phyloP scores from a whole-genome alignment of 352 stramenopile species.

The Phytophthora brassicae region DNA sequence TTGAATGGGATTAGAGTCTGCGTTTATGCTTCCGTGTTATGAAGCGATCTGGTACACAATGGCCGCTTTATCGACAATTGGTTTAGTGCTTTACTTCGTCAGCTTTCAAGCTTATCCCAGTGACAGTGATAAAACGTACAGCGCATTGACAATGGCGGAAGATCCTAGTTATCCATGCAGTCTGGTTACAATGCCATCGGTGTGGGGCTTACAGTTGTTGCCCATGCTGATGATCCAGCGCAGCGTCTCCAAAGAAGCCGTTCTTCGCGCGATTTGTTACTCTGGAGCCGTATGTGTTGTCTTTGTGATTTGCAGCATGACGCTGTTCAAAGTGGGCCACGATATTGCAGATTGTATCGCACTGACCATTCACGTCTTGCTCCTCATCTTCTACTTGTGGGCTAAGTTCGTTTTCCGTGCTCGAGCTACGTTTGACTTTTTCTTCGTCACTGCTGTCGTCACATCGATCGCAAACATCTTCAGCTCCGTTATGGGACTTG shows the following conservation, averaged over 20 bases:
- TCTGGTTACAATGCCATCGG: slow-evolving; percentile 51
- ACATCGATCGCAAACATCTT: slow-evolving; percentile 46
- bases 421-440: slow-evolving; percentile 82
- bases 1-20: slow-evolving; percentile 46
- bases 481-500: slow-evolving; percentile 52
- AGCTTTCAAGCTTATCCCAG: slow-evolving; percentile 49
- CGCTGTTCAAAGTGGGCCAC: slow-evolving; percentile 51
- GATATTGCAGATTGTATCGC: slow-evolving; percentile 53
- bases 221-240: slow-evolving; percentile 87
- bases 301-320: slow-evolving; percentile 63
- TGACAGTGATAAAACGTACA: slow-evolving; percentile 21
- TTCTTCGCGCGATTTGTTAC: slow-evolving; percentile 70
- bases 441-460: slow-evolving; percentile 66
- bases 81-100: slow-evolving; percentile 50
- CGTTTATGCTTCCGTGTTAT: slow-evolving; percentile 89
- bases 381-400: slow-evolving; percentile 77
- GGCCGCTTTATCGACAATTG: slow-evolving; percentile 47
- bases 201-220: slow-evolving; percentile 78
- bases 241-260: slow-evolving; percentile 75
- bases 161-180: slow-evolving; percentile 60
- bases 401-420: slow-evolving; percentile 80
- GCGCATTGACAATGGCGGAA: slow-evolving; percentile 7
- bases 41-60: slow-evolving; percentile 87
- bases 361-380: slow-evolving; percentile 51
- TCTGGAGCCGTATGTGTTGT: slow-evolving; percentile 58